Base-by-base conservation (phyloP, 139 green algal genomes). In the Picochlorum sp. region DNA sequence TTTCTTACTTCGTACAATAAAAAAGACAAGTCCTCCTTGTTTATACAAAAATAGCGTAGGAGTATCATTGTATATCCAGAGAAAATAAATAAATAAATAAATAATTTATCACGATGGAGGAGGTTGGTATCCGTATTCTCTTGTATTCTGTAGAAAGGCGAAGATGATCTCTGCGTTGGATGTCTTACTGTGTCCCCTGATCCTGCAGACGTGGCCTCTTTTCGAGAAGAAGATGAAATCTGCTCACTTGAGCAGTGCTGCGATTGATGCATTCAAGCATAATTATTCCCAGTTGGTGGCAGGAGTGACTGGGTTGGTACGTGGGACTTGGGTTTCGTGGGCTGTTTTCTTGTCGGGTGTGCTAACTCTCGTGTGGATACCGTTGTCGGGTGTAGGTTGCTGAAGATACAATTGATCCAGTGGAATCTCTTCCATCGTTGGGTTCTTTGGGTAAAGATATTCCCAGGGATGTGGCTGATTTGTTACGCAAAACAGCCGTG, bases 241-340 rank as follows among this genome's bases (percentile, higher is more conserved):
- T 9, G 74, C 73, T 7, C 76, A 74, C 28, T 69, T 88, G 3
- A 82, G 58, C 37, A 54, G 87, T 7, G 88, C 89, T 4, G 89
- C 89, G 0, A 84, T 94, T 13, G 83, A 65, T 1, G 87, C 89
- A 0, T 96, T 96, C 69, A 82, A 85, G 58, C 61, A 78, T 41
- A 96, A 96, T 71, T 96, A 90, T 59, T 80, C 90, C 26, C 84
- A 93, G 77, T 75, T 96, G 3, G 79, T 86, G 0, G 77, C 75
- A 18, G 89, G 89, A 21, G 87, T 79, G 2, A 95, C 87, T 8
- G 89, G 89, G 34, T 71, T 96, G 80, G 87, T 95, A 44, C 28
- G 71, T 62, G 30, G 5, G 51, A 69, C 34, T 13, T 11, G 26
- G 14, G 15, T 23, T 23, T 49, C 8, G 46, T 52, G 46, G 16